Evolutionary conservation across 2,329 filamentous ascomycete genomes (phyloP), one percentile per base, ranked within the genome.

Genomic region (Lachnellula occidentalis): DNA sequence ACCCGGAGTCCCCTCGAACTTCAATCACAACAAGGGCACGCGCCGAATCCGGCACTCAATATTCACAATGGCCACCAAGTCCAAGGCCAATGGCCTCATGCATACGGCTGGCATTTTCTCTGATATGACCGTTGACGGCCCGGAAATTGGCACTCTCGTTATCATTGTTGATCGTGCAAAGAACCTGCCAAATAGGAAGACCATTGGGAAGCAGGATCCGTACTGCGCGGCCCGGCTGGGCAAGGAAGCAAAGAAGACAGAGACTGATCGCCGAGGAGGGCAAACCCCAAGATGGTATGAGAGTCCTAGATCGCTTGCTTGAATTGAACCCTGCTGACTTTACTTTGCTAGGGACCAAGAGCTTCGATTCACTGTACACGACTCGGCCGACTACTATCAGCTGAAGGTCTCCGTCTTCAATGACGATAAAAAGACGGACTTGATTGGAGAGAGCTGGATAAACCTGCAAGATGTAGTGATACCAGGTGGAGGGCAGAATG

Each of bases 191-290:
- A 99, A 99, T 74, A 78, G 91, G 64, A 95, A 95, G 77, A 94
- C 91, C 5, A 96, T 99, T 78, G 94, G 94, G 53, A 99, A 99
- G 74, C 94, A 99, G 75, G 92, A 97, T 70, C 92, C 94, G 0
- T 99, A 97, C 72, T 96, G 92, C 73, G 94, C 94, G 37, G 92
- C 91, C 34, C 81, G 94, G 51, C 75, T 99, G 45, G 94, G 92
- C 34, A 99, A 99, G 72, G 92, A 97, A 73, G 94, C 94, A 47
- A 95, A 95, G 76, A 96, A 96, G 79, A 99, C 94, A 2, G 87
- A 87, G 41, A 96, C 92, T 4, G 94, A 99, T 72, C 85, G 92
- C 64, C 82, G 94, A 68, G 94, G 94, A 60, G 94, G 94, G 42
- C 94, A 99, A 73, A 97, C 94, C 39, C 94, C 94, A 7, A 86